Evolutionary conservation across 768 basidiomycete genomes (phyloP).

Genomic region (Naganishia friedmannii): DNA sequence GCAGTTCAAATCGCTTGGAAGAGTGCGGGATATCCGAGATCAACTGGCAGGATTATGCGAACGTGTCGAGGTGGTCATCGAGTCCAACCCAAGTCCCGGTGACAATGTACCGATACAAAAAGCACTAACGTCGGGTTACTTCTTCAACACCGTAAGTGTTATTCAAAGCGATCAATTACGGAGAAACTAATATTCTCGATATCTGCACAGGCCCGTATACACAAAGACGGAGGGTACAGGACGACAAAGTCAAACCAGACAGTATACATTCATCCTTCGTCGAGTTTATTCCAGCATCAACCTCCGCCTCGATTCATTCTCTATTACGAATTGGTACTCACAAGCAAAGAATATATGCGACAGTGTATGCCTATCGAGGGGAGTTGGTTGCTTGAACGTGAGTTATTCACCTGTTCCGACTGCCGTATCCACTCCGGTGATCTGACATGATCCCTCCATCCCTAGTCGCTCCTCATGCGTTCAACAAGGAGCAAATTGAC

Average conservation of each 20-base stretch:
- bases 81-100: conserved; percentile 83
- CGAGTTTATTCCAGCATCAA: conserved; percentile 89
- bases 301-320: conserved; percentile 85
- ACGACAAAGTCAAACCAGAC: conserved; percentile 95
- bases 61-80: conserved; percentile 87
- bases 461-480: conserved; percentile 91
- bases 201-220: conserved; percentile 69
- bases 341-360: conserved; percentile 92
- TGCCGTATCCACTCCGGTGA: not conserved
- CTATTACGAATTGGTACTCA: conserved; percentile 97
- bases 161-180: conserved; percentile 40
- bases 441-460: conserved; percentile 4
- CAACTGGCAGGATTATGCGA: conserved; percentile 94
- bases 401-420: conserved; percentile 39
- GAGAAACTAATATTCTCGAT: not conserved
- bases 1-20: conserved; percentile 88
- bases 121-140: conserved; percentile 90
- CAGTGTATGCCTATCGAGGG: conserved; percentile 99
- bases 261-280: conserved; percentile 94
- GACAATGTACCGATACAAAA: conserved; percentile 93
- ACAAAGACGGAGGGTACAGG: conserved; percentile 94
- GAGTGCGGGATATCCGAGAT: conserved; percentile 87
- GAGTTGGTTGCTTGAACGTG: conserved; percentile 84
- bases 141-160: conserved; percentile 71
- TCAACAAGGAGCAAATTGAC: conserved; percentile 61